These are phyloP conservation scores for Leishmania lainsoni DNA, from an alignment of 208 protist species.

Conservation along the genomic window DNA sequence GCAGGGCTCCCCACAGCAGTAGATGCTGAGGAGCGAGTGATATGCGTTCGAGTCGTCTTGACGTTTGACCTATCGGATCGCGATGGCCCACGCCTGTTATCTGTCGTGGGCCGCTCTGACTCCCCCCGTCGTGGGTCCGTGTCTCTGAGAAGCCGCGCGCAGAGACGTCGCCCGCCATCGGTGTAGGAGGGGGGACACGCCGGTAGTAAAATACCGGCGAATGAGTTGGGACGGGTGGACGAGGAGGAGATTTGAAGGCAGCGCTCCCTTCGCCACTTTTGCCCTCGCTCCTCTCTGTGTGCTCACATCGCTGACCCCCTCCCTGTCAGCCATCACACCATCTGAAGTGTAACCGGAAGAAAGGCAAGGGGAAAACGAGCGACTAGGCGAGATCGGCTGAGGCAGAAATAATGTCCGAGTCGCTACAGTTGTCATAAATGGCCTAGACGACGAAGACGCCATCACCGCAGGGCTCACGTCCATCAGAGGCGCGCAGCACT, in stretches of 20 bases:
- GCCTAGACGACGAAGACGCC: background rate
- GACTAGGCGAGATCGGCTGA: background rate
- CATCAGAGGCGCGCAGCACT: background rate
- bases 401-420: background rate
- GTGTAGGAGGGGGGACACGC: background rate
- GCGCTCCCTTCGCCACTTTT: background rate
- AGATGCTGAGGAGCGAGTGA: background rate
- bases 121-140: no score
- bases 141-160: background rate
- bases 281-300: background rate
- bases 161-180: background rate
- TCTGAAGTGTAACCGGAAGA: background rate
- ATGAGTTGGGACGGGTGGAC: background rate
- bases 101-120: no score
- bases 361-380: background rate
- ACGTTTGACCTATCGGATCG: background rate
- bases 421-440: background rate
- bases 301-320: background rate
- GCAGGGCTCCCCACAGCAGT: background rate
- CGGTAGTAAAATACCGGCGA: background rate
- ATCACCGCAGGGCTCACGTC: background rate
- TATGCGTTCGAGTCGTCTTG: background rate
- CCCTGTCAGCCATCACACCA: background rate
- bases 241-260: background rate
- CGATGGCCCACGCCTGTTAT: no score